Evolutionary conservation across 441 rosid species (phyloP).

Genomic region (Gossypium davidsonii): DNA sequence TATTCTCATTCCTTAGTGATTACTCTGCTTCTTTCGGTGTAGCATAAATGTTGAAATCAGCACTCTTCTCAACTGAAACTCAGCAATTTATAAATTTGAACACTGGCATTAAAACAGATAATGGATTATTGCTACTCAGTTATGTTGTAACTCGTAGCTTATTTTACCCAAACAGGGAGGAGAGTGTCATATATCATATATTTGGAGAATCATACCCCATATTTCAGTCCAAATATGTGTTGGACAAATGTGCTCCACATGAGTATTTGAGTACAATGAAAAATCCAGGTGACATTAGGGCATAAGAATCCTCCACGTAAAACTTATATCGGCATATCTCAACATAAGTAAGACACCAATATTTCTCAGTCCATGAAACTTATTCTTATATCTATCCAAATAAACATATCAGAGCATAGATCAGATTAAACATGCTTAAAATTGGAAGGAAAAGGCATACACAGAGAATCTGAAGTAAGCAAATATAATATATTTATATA

Average conservation of each 20-base stretch:
- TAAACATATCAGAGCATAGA: background rate
- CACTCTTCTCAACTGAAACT: background rate
- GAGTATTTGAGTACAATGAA: background rate
- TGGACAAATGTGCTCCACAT: background rate
- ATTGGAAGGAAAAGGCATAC: background rate
- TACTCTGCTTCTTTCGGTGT: background rate
- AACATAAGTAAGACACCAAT: background rate
- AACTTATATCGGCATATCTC: background rate
- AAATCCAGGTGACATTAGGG: background rate
- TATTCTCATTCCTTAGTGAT: background rate
- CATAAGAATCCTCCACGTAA: background rate
- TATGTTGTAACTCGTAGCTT: background rate
- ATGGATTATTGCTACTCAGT: background rate
- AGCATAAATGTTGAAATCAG: background rate
- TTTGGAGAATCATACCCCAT: background rate
- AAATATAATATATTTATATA: too few species aligned
- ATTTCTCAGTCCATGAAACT: background rate
- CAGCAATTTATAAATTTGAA: background rate
- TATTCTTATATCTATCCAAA: background rate
- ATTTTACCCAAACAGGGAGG: background rate
- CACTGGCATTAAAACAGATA: background rate
- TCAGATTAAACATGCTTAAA: background rate
- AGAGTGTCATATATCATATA: background rate
- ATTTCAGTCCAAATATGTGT: background rate
- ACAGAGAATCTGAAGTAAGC: background rate